Conservation (phyloP, 1,139 yeast genomes). For the Entelexis sorbosivorans region DNA sequence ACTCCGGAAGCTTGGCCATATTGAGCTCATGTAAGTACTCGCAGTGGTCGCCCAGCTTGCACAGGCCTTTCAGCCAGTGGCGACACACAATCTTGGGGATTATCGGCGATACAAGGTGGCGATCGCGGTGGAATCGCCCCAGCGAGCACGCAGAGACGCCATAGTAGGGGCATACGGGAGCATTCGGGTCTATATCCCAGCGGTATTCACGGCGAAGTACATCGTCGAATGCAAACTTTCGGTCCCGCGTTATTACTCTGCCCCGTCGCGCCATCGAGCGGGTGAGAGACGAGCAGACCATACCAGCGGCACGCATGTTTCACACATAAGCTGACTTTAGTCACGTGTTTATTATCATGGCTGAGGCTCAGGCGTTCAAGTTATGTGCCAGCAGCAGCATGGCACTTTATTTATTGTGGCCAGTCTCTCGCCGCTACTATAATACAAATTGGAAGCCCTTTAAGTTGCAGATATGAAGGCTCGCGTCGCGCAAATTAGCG, state of each 20-base stretch:
- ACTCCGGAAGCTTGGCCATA: conserved; percentile 92
- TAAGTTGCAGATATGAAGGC: too few relatives aligned
- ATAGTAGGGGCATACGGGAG: conserved; percentile 78
- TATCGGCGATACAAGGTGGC: conserved; percentile 75
- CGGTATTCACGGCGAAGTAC: conserved; percentile 70
- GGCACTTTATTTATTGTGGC: too few relatives aligned
- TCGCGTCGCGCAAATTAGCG: too few relatives aligned
- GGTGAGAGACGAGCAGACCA: not conserved
- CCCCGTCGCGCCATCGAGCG: conserved; percentile 10
- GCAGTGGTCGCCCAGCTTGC: conserved; percentile 94
- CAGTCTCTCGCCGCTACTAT: too few relatives aligned
- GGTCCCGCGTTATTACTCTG: conserved; percentile 20
- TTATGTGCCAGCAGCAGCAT: too few relatives aligned
- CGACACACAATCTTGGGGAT: conserved; percentile 86
- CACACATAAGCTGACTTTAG: not conserved
- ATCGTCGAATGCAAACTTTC: conserved; percentile 69
- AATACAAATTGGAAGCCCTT: too few relatives aligned
- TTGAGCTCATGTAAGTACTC: conserved; percentile 95
- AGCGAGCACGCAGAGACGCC: conserved; percentile 72
- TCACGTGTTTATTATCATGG: not conserved
- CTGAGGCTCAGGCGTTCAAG: too few relatives aligned
- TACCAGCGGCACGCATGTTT: not conserved
- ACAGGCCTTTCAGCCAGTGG: conserved; percentile 95
- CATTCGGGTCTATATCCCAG: conserved; percentile 76
- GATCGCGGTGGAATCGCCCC: conserved; percentile 75